Evolutionary conservation across 2,329 filamentous ascomycete species (phyloP), one percentile per base, ranked within the genome.

Genomic region (Leptographium procerum): DNA sequence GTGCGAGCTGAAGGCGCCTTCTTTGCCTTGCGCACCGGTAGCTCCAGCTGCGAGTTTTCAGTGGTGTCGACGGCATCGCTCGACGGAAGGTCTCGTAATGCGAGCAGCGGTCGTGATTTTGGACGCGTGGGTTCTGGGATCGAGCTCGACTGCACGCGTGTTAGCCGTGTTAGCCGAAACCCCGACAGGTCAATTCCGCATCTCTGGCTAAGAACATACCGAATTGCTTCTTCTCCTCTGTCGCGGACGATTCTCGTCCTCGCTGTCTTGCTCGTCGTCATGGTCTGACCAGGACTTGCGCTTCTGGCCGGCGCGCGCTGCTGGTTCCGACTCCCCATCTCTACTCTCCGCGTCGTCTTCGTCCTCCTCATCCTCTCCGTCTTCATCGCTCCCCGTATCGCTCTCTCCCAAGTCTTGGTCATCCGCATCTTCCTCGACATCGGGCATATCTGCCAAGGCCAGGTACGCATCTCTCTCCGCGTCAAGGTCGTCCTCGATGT

Each of bases 151-250:
- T 86, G 60, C 6, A 13, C 2, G n/a, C 34, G n/a, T 55, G 66
- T 69, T 61, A 58, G 57, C 29, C 8, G n/a, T n/a, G n/a, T n/a
- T n/a, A n/a, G n/a, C n/a, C n/a, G n/a, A 19, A 22, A 28, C 4
- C 1, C 3, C 33, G 2, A 54, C 22, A 10, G 2, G 26, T 10
- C 2, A 19, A 24, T 29, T 19, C n/a, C 16, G 7, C 16, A 11
- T 26, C 14, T 40, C 47, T 3, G 43, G 14, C 13, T n/a, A 31
- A 2, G 69, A 64, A 68, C 83, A 64, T 80, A 92, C 89, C 59
- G 89, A 94, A 70, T 96, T 96, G 70, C 91, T 96, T 70, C 91
- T 80, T 68, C 91, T 81, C 67, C 91, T 82, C 72, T 91, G 91
- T 55, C 81, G 80, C 14, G 91, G 91, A 64, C 88, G 83, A 64